Evolutionary conservation across 2,329 filamentous ascomycete genomes (phyloP).

Genomic region (Monilinia fructigena): DNA sequence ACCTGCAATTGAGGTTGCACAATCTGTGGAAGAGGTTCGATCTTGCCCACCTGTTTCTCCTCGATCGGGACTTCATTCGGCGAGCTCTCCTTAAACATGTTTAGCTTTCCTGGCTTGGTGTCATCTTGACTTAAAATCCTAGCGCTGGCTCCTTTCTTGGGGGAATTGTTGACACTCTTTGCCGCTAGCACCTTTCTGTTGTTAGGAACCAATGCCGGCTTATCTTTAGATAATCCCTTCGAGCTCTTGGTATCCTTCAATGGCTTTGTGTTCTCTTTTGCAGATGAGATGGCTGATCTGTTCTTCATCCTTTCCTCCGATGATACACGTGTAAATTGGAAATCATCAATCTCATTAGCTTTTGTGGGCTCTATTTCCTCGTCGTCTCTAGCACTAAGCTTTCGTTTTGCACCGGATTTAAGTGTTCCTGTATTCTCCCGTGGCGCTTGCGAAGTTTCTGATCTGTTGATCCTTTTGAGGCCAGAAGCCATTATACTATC

Average conservation of each 20-base stretch:
- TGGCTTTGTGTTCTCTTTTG: constrained; percentile 14
- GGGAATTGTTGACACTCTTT: constrained; percentile 59
- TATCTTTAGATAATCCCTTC: constrained; percentile 33
- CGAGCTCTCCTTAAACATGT: constrained; percentile 33
- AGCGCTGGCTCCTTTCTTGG: constrained; percentile 48
- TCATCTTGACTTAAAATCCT: constrained; percentile 43
- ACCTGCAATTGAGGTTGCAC: constrained; percentile 23
- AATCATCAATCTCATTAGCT: constrained; percentile 34
- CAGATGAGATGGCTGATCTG: constrained; percentile 21
- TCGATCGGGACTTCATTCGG: constrained; percentile 27
- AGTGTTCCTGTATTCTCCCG: constrained; percentile 35
- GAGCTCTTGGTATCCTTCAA: constrained; percentile 29
- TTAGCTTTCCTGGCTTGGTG: constrained; percentile 44
- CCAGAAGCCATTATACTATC: constrained; percentile 34
- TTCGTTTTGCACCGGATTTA: constrained; percentile 58
- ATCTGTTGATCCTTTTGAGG: constrained; percentile 24
- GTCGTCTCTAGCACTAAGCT: constrained; percentile 56
- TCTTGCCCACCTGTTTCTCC: not conserved
- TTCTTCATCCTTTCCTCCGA: constrained; percentile 34
- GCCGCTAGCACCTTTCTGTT: constrained; percentile 40
- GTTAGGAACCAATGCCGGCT: constrained; percentile 23
- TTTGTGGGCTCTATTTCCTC: constrained; percentile 44
- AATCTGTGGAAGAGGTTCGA: not conserved
- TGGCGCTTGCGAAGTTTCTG: constrained; percentile 21
- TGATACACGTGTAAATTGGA: constrained; percentile 36